phyloP scores from a whole-genome alignment of 2,329 filamentous ascomycete species.

The Sporothrix globosa region DNA sequence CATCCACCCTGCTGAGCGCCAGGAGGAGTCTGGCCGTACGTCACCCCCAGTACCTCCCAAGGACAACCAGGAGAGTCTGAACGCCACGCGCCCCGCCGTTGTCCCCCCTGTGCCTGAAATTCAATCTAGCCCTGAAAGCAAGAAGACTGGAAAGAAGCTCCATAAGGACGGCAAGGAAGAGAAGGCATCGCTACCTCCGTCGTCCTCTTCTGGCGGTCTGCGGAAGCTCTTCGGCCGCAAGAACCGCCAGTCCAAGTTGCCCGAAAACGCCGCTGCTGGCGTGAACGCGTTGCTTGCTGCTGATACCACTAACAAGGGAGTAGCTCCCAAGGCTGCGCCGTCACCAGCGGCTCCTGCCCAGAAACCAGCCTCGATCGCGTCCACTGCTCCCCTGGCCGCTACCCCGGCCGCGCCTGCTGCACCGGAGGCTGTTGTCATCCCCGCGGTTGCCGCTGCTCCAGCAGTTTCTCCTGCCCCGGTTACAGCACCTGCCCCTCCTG shows the following conservation, averaged over 20 bases:
- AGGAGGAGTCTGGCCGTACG: slow-evolving; percentile 8
- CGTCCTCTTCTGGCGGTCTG: slow-evolving; percentile 51
- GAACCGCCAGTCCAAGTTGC: slow-evolving; percentile 61
- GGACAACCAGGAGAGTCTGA: slow-evolving; percentile 44
- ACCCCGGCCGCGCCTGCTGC: slow-evolving; percentile 31
- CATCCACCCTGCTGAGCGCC: slow-evolving; percentile 43
- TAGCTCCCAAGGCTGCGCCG: neutral
- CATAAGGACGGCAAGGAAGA: slow-evolving; percentile 54
- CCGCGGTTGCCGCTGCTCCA: slow-evolving; percentile 37
- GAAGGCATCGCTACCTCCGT: slow-evolving; percentile 37
- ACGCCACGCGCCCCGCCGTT: slow-evolving; percentile 46
- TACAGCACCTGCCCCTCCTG: slow-evolving; percentile 34
- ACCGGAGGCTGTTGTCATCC: slow-evolving; percentile 36
- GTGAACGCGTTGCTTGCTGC: slow-evolving; percentile 56
- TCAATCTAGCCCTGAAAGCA: slow-evolving; percentile 50
- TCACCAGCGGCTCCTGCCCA: slow-evolving; percentile 8
- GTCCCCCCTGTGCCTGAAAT: slow-evolving; percentile 46
- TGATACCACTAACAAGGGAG: slow-evolving; percentile 35
- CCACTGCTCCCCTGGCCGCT: slow-evolving; percentile 7
- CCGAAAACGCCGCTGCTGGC: slow-evolving; percentile 57
- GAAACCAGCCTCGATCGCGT: slow-evolving; percentile 25
- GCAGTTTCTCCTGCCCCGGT: slow-evolving; percentile 33
- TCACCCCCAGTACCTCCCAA: slow-evolving; percentile 47
- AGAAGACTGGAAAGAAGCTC: slow-evolving; percentile 57
- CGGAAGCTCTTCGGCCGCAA: slow-evolving; percentile 69